These are phyloP conservation scores for Drosera spatulata DNA, from an alignment of 179 eudicot genomes.

Conservation along the genomic window DNA sequence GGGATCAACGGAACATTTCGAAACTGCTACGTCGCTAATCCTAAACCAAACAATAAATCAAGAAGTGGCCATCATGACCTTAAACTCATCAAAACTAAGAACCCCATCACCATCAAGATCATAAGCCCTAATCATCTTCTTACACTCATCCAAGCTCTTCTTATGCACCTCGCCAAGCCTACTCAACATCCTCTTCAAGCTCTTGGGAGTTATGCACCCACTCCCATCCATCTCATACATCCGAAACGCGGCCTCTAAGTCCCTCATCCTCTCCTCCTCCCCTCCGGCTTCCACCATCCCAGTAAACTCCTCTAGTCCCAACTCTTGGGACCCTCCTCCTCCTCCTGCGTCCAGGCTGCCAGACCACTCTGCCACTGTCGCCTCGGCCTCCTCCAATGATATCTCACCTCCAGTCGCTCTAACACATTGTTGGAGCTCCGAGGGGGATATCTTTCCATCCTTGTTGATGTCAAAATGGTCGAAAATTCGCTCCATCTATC, in stretches of 20 bases:
- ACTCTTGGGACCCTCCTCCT: not conserved
- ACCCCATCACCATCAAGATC: constrained; percentile 12
- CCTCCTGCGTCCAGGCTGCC: not conserved
- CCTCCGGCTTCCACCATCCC: constrained; percentile 1
- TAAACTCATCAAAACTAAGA: constrained; percentile 10
- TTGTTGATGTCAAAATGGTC: constrained; percentile 14
- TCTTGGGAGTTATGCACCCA: not conserved
- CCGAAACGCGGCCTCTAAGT: constrained; percentile 5
- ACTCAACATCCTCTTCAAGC: not conserved
- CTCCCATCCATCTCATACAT: constrained; percentile 1
- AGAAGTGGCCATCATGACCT: constrained; percentile 3
- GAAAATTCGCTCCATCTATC: constrained; percentile 7
- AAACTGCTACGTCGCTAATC: no score
- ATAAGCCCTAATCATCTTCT: constrained; percentile 3
- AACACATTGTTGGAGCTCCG: constrained; percentile 13
- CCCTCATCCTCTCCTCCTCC: not conserved
- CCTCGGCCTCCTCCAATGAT: constrained; percentile 11
- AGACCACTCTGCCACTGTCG: constrained; percentile 3
- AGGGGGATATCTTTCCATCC: constrained; percentile 15
- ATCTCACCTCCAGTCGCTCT: constrained; percentile 4
- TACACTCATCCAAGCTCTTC: constrained; percentile 5
- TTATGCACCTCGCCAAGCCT: constrained; percentile 1
- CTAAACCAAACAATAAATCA: not conserved
- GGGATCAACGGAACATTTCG: not conserved
- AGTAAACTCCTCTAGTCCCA: constrained; percentile 7